phyloP scores from a whole-genome alignment of 495 filamentous ascomycete genomes.

The Astrothelium macrocarpum region DNA sequence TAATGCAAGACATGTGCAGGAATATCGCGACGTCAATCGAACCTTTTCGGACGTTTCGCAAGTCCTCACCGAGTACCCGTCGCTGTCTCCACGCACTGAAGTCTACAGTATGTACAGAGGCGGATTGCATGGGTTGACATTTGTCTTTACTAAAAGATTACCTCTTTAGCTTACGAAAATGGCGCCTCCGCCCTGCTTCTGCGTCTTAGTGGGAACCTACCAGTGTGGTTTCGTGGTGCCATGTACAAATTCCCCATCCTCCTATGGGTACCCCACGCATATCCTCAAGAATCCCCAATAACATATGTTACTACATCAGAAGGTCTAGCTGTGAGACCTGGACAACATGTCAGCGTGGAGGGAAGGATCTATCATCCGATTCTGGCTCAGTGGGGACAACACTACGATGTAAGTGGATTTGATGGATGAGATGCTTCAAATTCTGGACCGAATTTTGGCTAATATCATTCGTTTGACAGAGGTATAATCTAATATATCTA shows the following conservation, averaged over 20 bases:
- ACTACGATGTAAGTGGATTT: constrained; percentile 75
- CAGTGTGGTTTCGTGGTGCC: constrained; percentile 76
- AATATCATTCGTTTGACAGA: constrained; percentile 38
- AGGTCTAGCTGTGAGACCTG: constrained; percentile 80
- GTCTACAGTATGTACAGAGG: constrained; percentile 68
- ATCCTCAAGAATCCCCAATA: constrained; percentile 76
- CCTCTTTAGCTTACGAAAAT: constrained; percentile 67
- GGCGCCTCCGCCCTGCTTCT: constrained; percentile 81
- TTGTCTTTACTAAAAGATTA: neutral
- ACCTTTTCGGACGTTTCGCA: constrained; percentile 87
- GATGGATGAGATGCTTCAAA: neutral
- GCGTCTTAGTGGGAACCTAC: constrained; percentile 75
- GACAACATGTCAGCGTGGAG: constrained; percentile 91
- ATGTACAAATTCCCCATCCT: constrained; percentile 87
- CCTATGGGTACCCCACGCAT: constrained; percentile 91
- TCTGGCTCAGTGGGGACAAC: constrained; percentile 74
- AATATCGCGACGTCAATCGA: constrained; percentile 85
- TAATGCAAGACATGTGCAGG: constrained; percentile 40
- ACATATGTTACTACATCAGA: constrained; percentile 80
- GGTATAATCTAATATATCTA: constrained; percentile 71
- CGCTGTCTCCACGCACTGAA: constrained; percentile 81
- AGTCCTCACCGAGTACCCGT: constrained; percentile 69
- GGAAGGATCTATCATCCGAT: constrained; percentile 95
- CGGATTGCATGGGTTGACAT: neutral
- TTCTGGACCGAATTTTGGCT: constrained; percentile 8